Evolutionary conservation across 768 basidiomycete species (phyloP).

Genomic region (Hydnomerulius pinastri): DNA sequence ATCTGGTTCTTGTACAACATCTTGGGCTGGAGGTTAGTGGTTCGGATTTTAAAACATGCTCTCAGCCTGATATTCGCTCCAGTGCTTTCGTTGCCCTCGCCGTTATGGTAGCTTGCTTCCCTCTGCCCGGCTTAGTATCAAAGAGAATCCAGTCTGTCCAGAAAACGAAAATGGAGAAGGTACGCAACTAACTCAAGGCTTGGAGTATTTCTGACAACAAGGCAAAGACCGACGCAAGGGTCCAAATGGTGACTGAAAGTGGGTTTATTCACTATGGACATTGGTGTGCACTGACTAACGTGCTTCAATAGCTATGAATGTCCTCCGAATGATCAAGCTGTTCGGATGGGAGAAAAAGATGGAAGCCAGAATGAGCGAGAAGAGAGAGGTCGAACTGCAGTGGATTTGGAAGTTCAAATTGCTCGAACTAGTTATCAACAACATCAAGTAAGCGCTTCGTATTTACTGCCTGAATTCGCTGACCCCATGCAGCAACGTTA

Average conservation of each 20-base stretch:
- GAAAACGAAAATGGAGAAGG: constrained; percentile 47
- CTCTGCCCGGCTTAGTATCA: constrained; percentile 58
- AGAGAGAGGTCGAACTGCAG: constrained; percentile 61
- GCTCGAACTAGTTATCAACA: constrained; percentile 45
- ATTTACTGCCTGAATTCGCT: background rate
- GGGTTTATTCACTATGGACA: constrained; percentile 17
- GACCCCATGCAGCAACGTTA: constrained; percentile 43
- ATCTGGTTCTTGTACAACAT: constrained; percentile 47
- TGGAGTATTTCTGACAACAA: background rate
- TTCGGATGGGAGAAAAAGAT: constrained; percentile 69
- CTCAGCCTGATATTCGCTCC: background rate
- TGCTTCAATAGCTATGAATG: constrained; percentile 45
- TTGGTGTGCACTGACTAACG: constrained; percentile 1
- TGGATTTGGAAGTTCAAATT: constrained; percentile 56
- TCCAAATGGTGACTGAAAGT: constrained; percentile 65
- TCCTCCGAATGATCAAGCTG: constrained; percentile 69
- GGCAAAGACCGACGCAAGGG: constrained; percentile 54
- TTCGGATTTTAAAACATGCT: no score
- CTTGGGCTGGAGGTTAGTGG: constrained; percentile 42
- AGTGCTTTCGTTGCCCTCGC: constrained; percentile 56
- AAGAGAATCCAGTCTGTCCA: constrained; percentile 52
- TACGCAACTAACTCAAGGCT: background rate
- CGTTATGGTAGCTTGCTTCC: constrained; percentile 52
- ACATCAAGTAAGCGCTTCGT: constrained; percentile 13
- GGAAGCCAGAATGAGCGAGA: constrained; percentile 50